Evolutionary conservation across 139 green algal genomes (phyloP).

Genomic region (Protoeuglena noctilucae): DNA sequence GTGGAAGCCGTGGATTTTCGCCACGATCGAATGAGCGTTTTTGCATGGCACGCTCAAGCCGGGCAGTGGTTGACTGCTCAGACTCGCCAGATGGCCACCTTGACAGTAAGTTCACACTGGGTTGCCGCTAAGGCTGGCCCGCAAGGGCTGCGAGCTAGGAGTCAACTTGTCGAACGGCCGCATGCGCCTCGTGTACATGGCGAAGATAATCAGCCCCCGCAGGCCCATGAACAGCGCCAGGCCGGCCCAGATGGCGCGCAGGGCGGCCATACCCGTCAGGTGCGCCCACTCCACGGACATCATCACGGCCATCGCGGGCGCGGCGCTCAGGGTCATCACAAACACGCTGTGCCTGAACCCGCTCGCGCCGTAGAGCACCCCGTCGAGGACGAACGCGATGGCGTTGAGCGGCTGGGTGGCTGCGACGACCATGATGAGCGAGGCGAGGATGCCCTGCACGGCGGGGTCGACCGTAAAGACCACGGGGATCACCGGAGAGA

Average conservation of each 20-base stretch:
- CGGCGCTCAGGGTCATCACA: constrained; percentile 25
- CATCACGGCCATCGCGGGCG: constrained; percentile 26
- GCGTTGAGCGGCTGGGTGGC: constrained; percentile 33
- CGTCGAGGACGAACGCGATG: constrained; percentile 40
- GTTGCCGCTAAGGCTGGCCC: too few species aligned
- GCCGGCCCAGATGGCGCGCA: constrained; percentile 41
- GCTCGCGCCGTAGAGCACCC: constrained; percentile 15
- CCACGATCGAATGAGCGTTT: too few species aligned
- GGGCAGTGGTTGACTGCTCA: too few species aligned
- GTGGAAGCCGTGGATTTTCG: too few species aligned
- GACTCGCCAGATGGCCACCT: too few species aligned
- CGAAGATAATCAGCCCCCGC: constrained; percentile 32
- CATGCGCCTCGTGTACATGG: constrained; percentile 13
- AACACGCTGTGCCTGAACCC: constrained; percentile 28
- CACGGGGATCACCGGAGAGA: constrained; percentile 11
- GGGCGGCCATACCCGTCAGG: constrained; percentile 5
- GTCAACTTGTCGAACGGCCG: constrained; percentile 26
- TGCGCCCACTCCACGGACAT: neutral
- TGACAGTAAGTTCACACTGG: too few species aligned
- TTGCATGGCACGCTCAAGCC: too few species aligned
- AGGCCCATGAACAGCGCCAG: constrained; percentile 40
- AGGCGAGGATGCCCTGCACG: constrained; percentile 22
- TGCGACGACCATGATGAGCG: constrained; percentile 22
- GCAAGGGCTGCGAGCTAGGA: too few species aligned
- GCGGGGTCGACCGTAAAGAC: constrained; percentile 35